These are phyloP conservation scores for Coemansia linderi DNA, from an alignment of 371 early-diverging fungal genomes.

Conservation along the genomic window DNA sequence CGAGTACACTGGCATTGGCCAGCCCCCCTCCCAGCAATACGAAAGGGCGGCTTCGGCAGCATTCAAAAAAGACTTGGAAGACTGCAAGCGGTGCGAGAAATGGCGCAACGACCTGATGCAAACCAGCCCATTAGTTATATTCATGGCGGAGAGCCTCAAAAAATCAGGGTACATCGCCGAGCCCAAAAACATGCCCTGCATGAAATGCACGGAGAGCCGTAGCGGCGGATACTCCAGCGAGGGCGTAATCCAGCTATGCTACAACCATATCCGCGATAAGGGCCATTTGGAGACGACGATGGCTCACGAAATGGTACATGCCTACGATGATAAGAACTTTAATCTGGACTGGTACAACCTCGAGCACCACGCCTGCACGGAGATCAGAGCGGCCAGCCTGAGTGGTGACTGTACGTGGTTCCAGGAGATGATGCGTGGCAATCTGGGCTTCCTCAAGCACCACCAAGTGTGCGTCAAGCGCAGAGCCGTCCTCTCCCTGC, in stretches of 20 bases:
- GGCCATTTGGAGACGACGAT: conserved; percentile 84
- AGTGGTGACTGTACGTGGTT: conserved; percentile 91
- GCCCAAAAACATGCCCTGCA: conserved; percentile 70
- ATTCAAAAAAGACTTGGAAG: conserved; percentile 59
- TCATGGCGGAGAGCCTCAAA: conserved; percentile 78
- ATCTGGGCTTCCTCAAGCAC: conserved; percentile 81
- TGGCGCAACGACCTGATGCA: conserved; percentile 73
- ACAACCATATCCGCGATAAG: conserved; percentile 73
- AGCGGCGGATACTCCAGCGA: conserved; percentile 83
- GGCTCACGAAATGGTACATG: conserved; percentile 96
- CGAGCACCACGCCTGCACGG: conserved; percentile 91
- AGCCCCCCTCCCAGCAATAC: conserved; percentile 57
- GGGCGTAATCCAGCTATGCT: conserved; percentile 81
- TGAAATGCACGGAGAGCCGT: conserved; percentile 76
- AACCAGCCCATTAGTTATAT: conserved; percentile 75
- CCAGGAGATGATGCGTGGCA: conserved; percentile 80
- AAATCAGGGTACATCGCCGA: conserved; percentile 68
- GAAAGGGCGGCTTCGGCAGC: conserved; percentile 52
- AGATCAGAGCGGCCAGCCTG: conserved; percentile 88
- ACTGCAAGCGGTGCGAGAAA: conserved; percentile 67
- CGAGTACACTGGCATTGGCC: conserved; percentile 64
- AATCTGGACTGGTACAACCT: conserved; percentile 82
- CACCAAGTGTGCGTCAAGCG: conserved; percentile 92
- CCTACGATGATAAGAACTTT: conserved; percentile 79
- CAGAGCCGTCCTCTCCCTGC: conserved; percentile 79